Evolutionary conservation across 2,329 filamentous ascomycete genomes (phyloP).

Genomic region (Sporothrix euskadiensis): DNA sequence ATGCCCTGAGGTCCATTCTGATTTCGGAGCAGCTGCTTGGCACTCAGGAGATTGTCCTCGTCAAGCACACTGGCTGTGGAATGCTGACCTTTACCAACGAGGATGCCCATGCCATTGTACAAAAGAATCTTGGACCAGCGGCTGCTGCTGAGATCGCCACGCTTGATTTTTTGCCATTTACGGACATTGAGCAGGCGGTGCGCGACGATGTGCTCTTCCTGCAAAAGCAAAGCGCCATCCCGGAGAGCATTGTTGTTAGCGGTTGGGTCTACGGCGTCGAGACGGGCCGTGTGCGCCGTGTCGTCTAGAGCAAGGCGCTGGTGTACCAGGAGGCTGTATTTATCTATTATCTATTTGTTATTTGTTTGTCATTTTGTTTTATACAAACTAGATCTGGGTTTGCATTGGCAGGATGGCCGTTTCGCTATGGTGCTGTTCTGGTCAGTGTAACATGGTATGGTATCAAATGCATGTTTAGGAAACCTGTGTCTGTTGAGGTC

Average conservation of each 20-base stretch:
- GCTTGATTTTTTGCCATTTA: constrained; percentile 65
- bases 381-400: too few relatives aligned
- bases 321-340: not conserved
- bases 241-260: constrained; percentile 60
- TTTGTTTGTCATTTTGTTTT: not conserved
- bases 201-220: constrained; percentile 66
- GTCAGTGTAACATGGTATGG: too few relatives aligned
- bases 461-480: too few relatives aligned
- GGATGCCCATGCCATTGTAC: constrained; percentile 55
- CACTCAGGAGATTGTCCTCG: constrained; percentile 70
- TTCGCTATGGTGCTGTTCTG: too few relatives aligned
- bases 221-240: constrained; percentile 59
- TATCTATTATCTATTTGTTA: too few relatives aligned
- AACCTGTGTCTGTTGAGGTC: too few relatives aligned
- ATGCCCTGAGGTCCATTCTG: constrained; percentile 71
- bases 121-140: constrained; percentile 56
- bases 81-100: constrained; percentile 69
- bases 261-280: constrained; percentile 59
- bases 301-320: constrained; percentile 13
- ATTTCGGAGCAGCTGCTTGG: constrained; percentile 79
- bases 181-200: constrained; percentile 64
- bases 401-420: too few relatives aligned
- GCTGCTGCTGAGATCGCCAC: constrained; percentile 48
- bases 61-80: constrained; percentile 76
- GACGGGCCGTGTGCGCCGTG: constrained; percentile 28